Percentiles rank a stretch among this genome's conserved stretches.
Conservation (phyloP, 176 grass and related monocot species). For the Puccinellia tenuiflora region DNA sequence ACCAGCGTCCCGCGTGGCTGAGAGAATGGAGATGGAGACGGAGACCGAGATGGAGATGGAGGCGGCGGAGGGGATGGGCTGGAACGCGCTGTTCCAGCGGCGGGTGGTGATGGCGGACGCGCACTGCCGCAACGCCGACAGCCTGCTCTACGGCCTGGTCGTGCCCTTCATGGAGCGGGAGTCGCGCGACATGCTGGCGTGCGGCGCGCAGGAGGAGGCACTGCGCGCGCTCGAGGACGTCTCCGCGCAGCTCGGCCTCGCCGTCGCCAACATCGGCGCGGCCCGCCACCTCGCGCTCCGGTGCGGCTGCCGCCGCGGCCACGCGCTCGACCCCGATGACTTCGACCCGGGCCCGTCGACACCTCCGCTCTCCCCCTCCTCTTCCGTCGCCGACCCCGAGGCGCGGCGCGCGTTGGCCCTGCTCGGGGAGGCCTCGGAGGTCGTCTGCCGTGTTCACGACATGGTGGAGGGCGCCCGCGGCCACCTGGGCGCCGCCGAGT, state of each 20-base stretch:
- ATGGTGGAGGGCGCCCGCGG: not conserved
- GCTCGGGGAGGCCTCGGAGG: not conserved
- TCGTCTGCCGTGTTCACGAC: not conserved
- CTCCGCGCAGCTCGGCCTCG: constrained; percentile 23
- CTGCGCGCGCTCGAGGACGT: not conserved
- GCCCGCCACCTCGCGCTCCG: constrained; percentile 19
- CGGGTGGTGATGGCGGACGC: not conserved
- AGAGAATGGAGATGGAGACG: not conserved
- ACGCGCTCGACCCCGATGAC: not conserved
- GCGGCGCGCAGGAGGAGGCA: not conserved
- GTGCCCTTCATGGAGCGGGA: not conserved
- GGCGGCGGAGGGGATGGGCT: not conserved
- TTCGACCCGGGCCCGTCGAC: not conserved
- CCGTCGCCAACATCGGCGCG: constrained; percentile 26
- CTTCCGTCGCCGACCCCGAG: not conserved
- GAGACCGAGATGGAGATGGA: not conserved
- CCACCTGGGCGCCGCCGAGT: not conserved
- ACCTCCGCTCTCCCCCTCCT: not conserved
- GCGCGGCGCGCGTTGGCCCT: not conserved
- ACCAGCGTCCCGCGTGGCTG: not conserved
- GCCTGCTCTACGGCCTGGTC: not conserved
- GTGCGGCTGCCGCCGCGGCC: not conserved
- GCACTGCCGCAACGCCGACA: not conserved
- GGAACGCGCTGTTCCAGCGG: constrained; percentile 8
- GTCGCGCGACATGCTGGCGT: not conserved